Conservation (phyloP, 2,329 filamentous ascomycete genomes). For the Aspergillus chevalieri region DNA sequence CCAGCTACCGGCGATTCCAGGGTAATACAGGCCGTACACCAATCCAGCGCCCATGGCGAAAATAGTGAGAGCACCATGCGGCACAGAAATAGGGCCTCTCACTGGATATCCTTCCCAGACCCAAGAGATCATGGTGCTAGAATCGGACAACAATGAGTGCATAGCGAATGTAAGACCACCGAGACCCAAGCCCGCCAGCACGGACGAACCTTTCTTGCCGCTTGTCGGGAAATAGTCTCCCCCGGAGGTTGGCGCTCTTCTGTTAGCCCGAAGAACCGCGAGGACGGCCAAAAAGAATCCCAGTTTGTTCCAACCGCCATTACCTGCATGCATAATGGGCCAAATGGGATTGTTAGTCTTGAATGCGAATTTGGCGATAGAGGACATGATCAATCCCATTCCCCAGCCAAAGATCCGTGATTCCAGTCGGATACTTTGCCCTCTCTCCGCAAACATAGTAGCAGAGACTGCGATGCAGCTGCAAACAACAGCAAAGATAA, state of each 20-base stretch:
- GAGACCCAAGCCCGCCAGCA: constrained; percentile 70
- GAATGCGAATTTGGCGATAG: constrained; percentile 85
- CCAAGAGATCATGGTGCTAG: constrained; percentile 98
- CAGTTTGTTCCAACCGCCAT: constrained; percentile 86
- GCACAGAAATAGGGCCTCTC: constrained; percentile 75
- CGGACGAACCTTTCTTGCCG: constrained; percentile 59
- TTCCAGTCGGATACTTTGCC: constrained; percentile 70
- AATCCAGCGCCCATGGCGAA: constrained; percentile 80
- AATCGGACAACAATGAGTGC: constrained; percentile 90
- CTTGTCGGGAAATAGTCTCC: constrained; percentile 47
- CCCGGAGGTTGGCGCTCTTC: constrained; percentile 51
- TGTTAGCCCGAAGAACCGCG: constrained; percentile 69
- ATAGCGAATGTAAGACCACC: constrained; percentile 81
- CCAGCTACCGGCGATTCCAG: constrained; percentile 69
- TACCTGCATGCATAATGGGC: constrained; percentile 84
- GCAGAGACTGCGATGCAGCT: constrained; percentile 79
- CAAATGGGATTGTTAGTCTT: constrained; percentile 94
- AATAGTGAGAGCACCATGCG: constrained; percentile 84
- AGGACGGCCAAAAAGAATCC: constrained; percentile 71
- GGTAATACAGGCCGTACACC: constrained; percentile 66
- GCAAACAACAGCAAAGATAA: constrained; percentile 74
- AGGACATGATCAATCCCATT: constrained; percentile 77
- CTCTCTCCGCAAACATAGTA: constrained; percentile 71
- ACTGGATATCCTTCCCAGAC: constrained; percentile 95
- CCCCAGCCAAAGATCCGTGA: constrained; percentile 73